Evolutionary conservation across 1,284 basidiomycete genomes (phyloP), one percentile per base, ranked within the genome.

Genomic region (Volvariella volvacea): DNA sequence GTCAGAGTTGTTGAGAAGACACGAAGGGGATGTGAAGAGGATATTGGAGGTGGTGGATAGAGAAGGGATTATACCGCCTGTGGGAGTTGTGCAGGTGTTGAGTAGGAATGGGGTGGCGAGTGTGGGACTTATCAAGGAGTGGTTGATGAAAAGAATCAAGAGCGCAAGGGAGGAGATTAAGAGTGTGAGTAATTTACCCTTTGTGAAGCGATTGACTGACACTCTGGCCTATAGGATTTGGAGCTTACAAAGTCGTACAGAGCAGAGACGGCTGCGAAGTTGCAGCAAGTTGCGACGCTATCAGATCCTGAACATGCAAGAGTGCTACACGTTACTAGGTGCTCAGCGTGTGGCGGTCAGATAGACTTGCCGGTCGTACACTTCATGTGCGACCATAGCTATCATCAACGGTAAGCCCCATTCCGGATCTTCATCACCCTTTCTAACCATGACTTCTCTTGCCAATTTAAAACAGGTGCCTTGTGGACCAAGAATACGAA

Each of bases 321-420:
- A 12, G 87, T 97, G 15, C 96, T 98, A 71, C 93, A 97, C 57
- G 88, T 94, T 52, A 93, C 92, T 3, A 75, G 90, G 32, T 99
- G 95, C 62, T 83, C 90, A 12, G 76, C 83, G 3, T 98, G 96
- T 61, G 76, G 82, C 14, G 89, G 84, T 0, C 88, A 89, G 55
- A 78, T 98, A 48, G 93, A 97, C 60, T 74, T 97, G 15, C 95
- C 95, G 0, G 88, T 81, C 47, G 77, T 98, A 3, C 94, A 99
- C 64, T 99, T 98, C 58, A 96, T 98, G 94, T 99, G 94, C 66
- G 86, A 88, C 57, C 95, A 99, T 63, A 92, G 88, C 50, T 99
- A 92, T 67, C 96, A 99, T 60, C 92, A 95, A 61, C 72, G 91
- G 88, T 89, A 66, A 22, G 55, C 67, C 38, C 51, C 41, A 31